Percentiles rank a stretch among this genome's conserved stretches.
phyloP scores from a whole-genome alignment of 345 rosid genomes.

The Diplotaxis tenuifolia region DNA sequence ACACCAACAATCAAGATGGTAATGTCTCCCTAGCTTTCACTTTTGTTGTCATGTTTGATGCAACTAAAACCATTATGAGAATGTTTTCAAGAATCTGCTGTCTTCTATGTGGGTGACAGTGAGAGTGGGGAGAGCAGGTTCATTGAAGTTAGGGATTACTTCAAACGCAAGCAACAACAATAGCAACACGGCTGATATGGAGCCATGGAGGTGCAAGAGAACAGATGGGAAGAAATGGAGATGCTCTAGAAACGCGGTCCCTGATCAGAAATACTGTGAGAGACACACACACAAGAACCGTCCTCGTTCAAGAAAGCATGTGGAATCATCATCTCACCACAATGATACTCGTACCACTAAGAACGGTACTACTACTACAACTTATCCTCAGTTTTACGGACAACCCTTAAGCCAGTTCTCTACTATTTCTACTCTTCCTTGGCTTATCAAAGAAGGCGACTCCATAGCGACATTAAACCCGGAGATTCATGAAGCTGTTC shows the following conservation, averaged over 20 bases:
- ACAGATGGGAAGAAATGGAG: constrained; percentile 97
- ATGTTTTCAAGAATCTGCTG: not conserved
- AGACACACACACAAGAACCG: constrained; percentile 85
- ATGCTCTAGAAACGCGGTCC: constrained; percentile 80
- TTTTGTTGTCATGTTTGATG: not conserved
- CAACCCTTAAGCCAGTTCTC: constrained; percentile 32
- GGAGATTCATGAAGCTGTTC: constrained; percentile 43
- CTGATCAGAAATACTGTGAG: constrained; percentile 84
- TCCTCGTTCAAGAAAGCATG: constrained; percentile 99
- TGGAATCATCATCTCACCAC: constrained; percentile 54
- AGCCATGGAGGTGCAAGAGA: constrained; percentile 85
- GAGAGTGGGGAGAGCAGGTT: constrained; percentile 25
- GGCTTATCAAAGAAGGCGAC: constrained; percentile 67
- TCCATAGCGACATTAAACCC: constrained; percentile 40
- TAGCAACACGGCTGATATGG: constrained; percentile 37
- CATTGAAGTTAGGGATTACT: constrained; percentile 38
- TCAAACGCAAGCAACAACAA: constrained; percentile 38
- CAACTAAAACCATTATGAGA: not conserved
- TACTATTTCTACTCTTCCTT: constrained; percentile 31
- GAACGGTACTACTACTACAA: constrained; percentile 22
- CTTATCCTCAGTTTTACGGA: constrained; percentile 35
- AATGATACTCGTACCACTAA: constrained; percentile 41
- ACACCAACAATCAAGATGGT: constrained; percentile 26
- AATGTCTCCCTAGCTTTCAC: not conserved
- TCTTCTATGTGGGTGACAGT: constrained; percentile 22